Evolutionary conservation across 768 basidiomycete genomes (phyloP).

Genomic region (Antrodiella citrinella): DNA sequence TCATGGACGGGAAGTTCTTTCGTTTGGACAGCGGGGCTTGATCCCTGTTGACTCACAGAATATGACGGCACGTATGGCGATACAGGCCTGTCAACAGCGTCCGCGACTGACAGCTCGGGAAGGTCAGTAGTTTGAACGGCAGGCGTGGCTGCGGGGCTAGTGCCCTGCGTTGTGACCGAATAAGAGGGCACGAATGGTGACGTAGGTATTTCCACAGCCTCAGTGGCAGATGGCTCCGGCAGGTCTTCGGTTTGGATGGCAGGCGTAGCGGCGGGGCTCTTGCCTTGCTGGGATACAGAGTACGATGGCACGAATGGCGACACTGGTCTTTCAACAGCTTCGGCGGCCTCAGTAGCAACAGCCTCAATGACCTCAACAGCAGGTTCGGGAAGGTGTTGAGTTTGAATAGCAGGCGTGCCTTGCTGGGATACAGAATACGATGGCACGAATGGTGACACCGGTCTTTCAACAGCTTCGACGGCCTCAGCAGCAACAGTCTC

Average conservation of each 20-base stretch:
- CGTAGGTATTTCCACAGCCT: no score
- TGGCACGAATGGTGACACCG: neutral
- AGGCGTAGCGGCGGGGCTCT: constrained; percentile 15
- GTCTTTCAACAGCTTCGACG: no score
- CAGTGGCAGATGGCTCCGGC: no score
- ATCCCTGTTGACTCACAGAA: constrained; percentile 22
- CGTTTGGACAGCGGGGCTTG: constrained; percentile 11
- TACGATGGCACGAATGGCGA: constrained; percentile 29
- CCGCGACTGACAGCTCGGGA: neutral
- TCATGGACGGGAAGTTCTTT: constrained; percentile 9
- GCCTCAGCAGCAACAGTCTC: neutral
- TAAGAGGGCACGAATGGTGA: neutral
- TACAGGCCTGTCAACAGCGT: constrained; percentile 9
- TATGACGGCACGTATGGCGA: constrained; percentile 29
- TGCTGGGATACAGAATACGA: constrained; percentile 2
- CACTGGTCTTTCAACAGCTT: constrained; percentile 10
- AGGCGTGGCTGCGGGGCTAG: no score
- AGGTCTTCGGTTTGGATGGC: constrained; percentile 13
- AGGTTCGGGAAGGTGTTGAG: neutral
- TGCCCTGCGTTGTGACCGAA: constrained; percentile 1
- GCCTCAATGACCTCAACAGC: neutral
- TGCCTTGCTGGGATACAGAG: constrained; percentile 22
- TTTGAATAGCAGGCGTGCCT: no score
- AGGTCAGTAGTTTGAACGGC: no score
- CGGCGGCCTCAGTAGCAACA: neutral